These are phyloP conservation scores for Boletus edulis DNA, from an alignment of 768 basidiomycete species.

Conservation along the genomic window DNA sequence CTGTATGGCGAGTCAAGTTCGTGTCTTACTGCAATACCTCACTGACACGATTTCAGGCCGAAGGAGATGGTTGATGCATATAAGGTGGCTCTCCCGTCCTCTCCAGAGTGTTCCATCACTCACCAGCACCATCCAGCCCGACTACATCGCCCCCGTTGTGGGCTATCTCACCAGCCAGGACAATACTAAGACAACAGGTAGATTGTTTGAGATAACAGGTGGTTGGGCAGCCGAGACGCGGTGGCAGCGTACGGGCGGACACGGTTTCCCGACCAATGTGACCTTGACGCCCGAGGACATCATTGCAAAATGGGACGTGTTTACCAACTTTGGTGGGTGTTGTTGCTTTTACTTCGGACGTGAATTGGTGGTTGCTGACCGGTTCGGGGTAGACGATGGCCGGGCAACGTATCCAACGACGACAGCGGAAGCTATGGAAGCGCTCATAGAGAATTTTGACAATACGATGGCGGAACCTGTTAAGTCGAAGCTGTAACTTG, in stretches of 20 bases:
- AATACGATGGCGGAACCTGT: slow-evolving; percentile 28
- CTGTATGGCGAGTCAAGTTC: slow-evolving; percentile 51
- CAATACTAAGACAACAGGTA: slow-evolving; percentile 70
- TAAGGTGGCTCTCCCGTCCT: slow-evolving; percentile 49
- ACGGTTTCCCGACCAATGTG: slow-evolving; percentile 81
- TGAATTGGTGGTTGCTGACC: neutral
- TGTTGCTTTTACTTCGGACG: too few relatives aligned
- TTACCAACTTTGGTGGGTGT: slow-evolving; percentile 79
- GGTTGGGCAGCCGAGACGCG: slow-evolving; percentile 92
- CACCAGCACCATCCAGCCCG: slow-evolving; percentile 50
- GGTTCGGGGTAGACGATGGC: slow-evolving; percentile 56
- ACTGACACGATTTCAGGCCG: slow-evolving; percentile 43
- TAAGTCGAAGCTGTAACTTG: slow-evolving; percentile 54
- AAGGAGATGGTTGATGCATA: slow-evolving; percentile 87
- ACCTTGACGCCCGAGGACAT: slow-evolving; percentile 80
- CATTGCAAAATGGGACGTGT: slow-evolving; percentile 71
- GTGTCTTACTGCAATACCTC: too few relatives aligned
- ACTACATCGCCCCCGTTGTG: slow-evolving; percentile 89
- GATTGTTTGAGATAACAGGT: slow-evolving; percentile 82
- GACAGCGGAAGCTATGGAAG: slow-evolving; percentile 72
- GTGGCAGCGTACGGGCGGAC: slow-evolving; percentile 89
- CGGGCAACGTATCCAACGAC: slow-evolving; percentile 79
- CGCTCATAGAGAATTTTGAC: slow-evolving; percentile 65
- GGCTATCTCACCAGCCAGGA: slow-evolving; percentile 85
- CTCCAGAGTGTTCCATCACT: neutral